Evolutionary conservation across 2,329 filamentous ascomycete species (phyloP).

Genomic region (Lachnellula subtilissima): DNA sequence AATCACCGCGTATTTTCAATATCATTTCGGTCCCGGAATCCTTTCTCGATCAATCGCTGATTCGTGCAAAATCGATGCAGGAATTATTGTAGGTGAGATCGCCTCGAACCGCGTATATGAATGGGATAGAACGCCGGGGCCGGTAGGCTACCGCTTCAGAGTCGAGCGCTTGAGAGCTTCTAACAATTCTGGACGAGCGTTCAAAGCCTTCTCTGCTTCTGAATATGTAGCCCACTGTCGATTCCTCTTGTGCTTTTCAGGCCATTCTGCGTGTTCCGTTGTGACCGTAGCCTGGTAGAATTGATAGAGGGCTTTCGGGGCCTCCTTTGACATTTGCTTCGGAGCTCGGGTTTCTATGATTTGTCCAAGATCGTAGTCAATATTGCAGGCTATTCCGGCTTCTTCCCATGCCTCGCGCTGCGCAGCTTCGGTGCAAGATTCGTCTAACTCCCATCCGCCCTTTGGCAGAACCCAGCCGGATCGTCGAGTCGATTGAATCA

Average conservation of each 20-base stretch:
- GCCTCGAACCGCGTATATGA: constrained; percentile 7
- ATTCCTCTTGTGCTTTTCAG: constrained; percentile 86
- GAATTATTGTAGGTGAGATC: constrained; percentile 1
- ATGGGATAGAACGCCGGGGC: constrained; percentile 29
- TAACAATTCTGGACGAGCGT: constrained; percentile 76
- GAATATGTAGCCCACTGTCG: constrained; percentile 85
- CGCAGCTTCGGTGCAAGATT: constrained; percentile 79
- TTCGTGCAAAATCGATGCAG: constrained; percentile 5
- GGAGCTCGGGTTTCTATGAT: constrained; percentile 81
- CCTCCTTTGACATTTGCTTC: constrained; percentile 63
- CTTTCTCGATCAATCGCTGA: constrained; percentile 18
- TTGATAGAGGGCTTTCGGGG: constrained; percentile 61
- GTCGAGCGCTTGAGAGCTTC: constrained; percentile 75
- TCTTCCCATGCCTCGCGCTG: constrained; percentile 96
- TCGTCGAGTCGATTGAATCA: constrained; percentile 88
- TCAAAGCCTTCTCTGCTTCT: constrained; percentile 73
- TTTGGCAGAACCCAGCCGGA: constrained; percentile 97
- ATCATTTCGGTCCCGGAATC: constrained; percentile 24
- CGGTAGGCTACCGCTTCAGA: constrained; percentile 34
- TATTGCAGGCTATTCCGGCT: constrained; percentile 81
- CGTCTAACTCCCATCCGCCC: constrained; percentile 95
- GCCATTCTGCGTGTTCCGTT: constrained; percentile 82
- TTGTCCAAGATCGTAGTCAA: constrained; percentile 79
- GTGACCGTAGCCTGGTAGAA: constrained; percentile 88
- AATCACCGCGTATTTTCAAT: constrained; percentile 21